Base-by-base conservation (phyloP, 2,329 filamentous ascomycete species). In the Biscogniauxia mediterranea region DNA sequence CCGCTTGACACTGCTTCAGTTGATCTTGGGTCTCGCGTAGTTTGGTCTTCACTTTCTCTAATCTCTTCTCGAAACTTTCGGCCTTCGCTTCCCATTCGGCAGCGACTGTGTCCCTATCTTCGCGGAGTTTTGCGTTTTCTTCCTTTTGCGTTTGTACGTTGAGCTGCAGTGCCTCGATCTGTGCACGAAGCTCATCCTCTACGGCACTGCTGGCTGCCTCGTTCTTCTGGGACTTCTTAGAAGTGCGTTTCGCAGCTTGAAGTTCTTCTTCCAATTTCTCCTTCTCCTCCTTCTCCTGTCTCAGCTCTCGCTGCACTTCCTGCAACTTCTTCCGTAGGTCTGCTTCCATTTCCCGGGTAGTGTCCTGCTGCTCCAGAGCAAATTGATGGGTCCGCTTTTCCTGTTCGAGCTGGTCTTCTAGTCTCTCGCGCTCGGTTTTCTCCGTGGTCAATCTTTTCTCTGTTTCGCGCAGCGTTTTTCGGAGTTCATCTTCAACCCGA, bases 41-140 rank as follows among this genome's bases (percentile, higher is more conserved):
- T 74, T 93, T 93, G 59, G 83, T 82, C 70, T 87, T 87, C 71
- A 91, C 83, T 20, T 85, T 85, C 57, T 86, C 87, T 17, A 95
- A 76, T 65, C 89, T 90, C 64, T 88, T 87, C 65, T 93, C 89
- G 0, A 93, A 80, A 13, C 86, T 80, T 4, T 87, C 82, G 57
- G 84, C 86, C 64, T 88, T 83, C 6, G 81, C 81, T 52, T 89
- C 85, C 54, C 84, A 84, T 64, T 90, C 87, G 3, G 81, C 78
- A 7, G 86, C 74, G 15, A 84, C 83, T 63, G 85, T 84, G 58
- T 86, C 82, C 54, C 76, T 73, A 52, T 79, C 77, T 64, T 78
- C 80, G 25, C 75, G 77, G 32, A 75, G 66, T 66, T 77, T 84
- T 59, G 84, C 75, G 49, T 76, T 77, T 55, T 83, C 79, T 54